Conservation (phyloP, 176 grass and related monocot species). For the Phragmites australis region DNA sequence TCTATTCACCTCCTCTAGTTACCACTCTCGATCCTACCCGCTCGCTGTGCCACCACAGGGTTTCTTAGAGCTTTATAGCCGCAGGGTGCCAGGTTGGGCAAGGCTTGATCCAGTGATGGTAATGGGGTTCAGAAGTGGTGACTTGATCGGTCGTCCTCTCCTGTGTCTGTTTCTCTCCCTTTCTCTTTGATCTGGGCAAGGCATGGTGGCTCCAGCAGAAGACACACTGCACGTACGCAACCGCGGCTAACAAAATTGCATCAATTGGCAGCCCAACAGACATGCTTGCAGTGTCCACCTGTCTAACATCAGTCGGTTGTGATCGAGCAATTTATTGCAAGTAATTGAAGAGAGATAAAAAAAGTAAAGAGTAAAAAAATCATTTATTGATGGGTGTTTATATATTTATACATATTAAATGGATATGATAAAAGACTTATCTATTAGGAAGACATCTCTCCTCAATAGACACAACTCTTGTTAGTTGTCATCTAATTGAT, state of each 20-base stretch:
- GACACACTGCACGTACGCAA: background rate
- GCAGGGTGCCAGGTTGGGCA: slow-evolving; percentile 20
- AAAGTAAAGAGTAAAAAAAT: too few species aligned
- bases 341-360: too few species aligned
- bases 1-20: too few species aligned
- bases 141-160: slow-evolving; percentile 8
- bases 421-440: too few species aligned
- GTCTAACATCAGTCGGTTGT: background rate
- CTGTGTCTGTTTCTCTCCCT: background rate
- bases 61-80: slow-evolving; percentile 37
- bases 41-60: too few species aligned
- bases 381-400: too few species aligned
- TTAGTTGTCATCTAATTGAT: too few species aligned
- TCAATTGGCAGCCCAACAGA: background rate
- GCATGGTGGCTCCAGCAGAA: slow-evolving; percentile 3
- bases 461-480: too few species aligned
- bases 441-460: too few species aligned
- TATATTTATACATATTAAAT: too few species aligned
- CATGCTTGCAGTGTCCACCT: background rate
- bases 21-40: too few species aligned
- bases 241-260: background rate
- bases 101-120: background rate
- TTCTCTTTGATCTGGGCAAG: background rate
- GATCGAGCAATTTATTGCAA: too few species aligned
- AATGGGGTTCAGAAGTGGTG: background rate